Conservation (phyloP, 495 filamentous ascomycete species). For the Pyrenula aspistea region DNA sequence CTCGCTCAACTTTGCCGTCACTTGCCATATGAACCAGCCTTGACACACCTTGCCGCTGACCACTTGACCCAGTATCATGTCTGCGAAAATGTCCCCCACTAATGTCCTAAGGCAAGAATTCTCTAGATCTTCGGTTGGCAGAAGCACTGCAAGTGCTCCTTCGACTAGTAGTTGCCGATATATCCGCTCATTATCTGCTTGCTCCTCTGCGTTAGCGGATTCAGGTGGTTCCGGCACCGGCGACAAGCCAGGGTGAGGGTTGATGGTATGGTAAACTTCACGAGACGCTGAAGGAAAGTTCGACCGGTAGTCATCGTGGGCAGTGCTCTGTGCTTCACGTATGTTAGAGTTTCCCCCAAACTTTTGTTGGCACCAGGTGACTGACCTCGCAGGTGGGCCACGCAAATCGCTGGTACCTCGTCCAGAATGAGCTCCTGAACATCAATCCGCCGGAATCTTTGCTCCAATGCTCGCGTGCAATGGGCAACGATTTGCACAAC, state of each 20-base stretch:
- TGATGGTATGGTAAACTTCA: slow-evolving; percentile 71
- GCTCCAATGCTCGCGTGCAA: slow-evolving; percentile 74
- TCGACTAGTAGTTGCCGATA: slow-evolving; percentile 76
- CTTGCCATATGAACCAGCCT: slow-evolving; percentile 76
- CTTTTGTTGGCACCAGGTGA: not conserved
- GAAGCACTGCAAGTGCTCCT: slow-evolving; percentile 62
- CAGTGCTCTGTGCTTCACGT: slow-evolving; percentile 35
- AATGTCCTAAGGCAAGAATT: slow-evolving; percentile 73
- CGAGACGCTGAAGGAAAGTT: slow-evolving; percentile 29
- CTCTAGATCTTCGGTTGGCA: slow-evolving; percentile 86
- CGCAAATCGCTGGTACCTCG: slow-evolving; percentile 73
- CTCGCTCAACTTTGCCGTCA: slow-evolving; percentile 51
- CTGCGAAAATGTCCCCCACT: slow-evolving; percentile 73
- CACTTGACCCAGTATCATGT: slow-evolving; percentile 69
- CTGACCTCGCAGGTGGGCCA: slow-evolving; percentile 71
- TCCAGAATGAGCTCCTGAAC: slow-evolving; percentile 74
- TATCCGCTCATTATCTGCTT: slow-evolving; percentile 61
- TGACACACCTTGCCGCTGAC: slow-evolving; percentile 69
- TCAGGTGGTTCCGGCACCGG: slow-evolving; percentile 52
- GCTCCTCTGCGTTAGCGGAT: slow-evolving; percentile 38
- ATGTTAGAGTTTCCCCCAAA: not conserved
- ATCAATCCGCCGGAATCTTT: slow-evolving; percentile 70
- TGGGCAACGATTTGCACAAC: slow-evolving; percentile 81
- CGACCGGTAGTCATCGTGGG: slow-evolving; percentile 39
- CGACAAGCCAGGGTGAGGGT: slow-evolving; percentile 66